Base-by-base conservation (phyloP, 176 grass and related monocot genomes). In the Aegilops umbellulata region DNA sequence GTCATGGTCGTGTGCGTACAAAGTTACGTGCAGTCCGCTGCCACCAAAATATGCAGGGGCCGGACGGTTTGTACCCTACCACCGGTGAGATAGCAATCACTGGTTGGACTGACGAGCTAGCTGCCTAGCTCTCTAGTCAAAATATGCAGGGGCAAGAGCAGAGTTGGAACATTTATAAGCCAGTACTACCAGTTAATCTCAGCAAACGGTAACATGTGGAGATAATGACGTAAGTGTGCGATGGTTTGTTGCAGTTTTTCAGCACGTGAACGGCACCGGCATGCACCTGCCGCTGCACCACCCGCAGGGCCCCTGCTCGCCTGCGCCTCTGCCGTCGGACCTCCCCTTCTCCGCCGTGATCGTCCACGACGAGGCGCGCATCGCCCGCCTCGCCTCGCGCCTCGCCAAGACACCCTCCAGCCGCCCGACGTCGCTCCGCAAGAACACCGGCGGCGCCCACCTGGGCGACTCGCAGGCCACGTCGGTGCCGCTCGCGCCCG, bases 221-320 rank as follows among this genome's bases (percentile, higher is more conserved):
- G 2, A 27, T 19, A 38, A 3, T 38, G 12, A 12, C 29, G 22
- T 19, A 3, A 9, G 13, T 39, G 27, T 81, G 20, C 38, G n/a
- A 29, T 60, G 57, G 2, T 19, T 31, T 19, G 12, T 4, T 71
- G 80, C 68, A 90, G 89, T 49, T 60, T 87, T 90, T 49, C 82
- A 66, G 26, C 80, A 95, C 23, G 68, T 78, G 31, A 91, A 95
- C 83, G 89, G 80, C 80, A 90, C 86, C 4, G 88, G 93, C 6
- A 63, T 95, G 26, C 90, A 95, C 93, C 70, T 95, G 75, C 79
- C 88, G 20, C 90, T 95, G 69, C 90, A 90, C 80, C 90, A 95
- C 76, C 83, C 90, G 25, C 85, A 69, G 70, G 89, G 88, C 86
- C 88, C 90, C 57, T 98, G 96, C 84, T 92, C 93, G 29, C 93